phyloP scores from a whole-genome alignment of 495 filamentous ascomycete species.

The Podospora anserina region DNA sequence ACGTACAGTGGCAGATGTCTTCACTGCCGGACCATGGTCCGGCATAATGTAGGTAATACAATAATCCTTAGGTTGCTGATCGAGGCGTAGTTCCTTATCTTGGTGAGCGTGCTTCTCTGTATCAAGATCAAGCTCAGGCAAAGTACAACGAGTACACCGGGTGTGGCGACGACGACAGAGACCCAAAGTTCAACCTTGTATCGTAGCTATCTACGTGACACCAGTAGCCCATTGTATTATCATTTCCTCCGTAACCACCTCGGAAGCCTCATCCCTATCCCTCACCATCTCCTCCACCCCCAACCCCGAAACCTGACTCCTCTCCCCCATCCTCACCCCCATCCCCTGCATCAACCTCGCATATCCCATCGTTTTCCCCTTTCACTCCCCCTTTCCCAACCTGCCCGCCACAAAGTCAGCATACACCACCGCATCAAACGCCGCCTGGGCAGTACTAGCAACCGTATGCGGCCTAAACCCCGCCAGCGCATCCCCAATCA shows the following conservation, averaged over 20 bases:
- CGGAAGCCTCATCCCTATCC: slow-evolving; percentile 37
- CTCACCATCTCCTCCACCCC: slow-evolving; percentile 36
- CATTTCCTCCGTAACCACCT: slow-evolving; percentile 30
- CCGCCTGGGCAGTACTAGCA: slow-evolving; percentile 50
- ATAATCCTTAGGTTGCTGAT: slow-evolving; percentile 56
- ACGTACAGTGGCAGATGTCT: background rate
- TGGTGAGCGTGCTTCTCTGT: slow-evolving; percentile 62
- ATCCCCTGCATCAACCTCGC: slow-evolving; percentile 43
- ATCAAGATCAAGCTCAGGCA: slow-evolving; percentile 60
- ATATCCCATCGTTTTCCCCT: slow-evolving; percentile 44
- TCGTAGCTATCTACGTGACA: slow-evolving; percentile 35
- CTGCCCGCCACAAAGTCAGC: slow-evolving; percentile 44
- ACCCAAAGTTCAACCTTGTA: slow-evolving; percentile 60
- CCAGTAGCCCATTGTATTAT: slow-evolving; percentile 35
- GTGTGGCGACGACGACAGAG: slow-evolving; percentile 61
- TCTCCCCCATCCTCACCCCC: slow-evolving; percentile 48
- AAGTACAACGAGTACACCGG: slow-evolving; percentile 59
- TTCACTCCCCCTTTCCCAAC: slow-evolving; percentile 42
- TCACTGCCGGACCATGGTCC: background rate
- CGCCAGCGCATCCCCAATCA: slow-evolving; percentile 57
- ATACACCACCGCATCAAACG: slow-evolving; percentile 46
- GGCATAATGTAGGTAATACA: slow-evolving; percentile 1
- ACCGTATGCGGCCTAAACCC: slow-evolving; percentile 57
- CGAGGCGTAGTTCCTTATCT: slow-evolving; percentile 61
- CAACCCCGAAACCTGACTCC: slow-evolving; percentile 44